A percentile compares a stretch with the other conserved stretches of the same genome.
Evolutionary conservation across 768 basidiomycete genomes (phyloP).

Genomic region (Cubamyces sp.): DNA sequence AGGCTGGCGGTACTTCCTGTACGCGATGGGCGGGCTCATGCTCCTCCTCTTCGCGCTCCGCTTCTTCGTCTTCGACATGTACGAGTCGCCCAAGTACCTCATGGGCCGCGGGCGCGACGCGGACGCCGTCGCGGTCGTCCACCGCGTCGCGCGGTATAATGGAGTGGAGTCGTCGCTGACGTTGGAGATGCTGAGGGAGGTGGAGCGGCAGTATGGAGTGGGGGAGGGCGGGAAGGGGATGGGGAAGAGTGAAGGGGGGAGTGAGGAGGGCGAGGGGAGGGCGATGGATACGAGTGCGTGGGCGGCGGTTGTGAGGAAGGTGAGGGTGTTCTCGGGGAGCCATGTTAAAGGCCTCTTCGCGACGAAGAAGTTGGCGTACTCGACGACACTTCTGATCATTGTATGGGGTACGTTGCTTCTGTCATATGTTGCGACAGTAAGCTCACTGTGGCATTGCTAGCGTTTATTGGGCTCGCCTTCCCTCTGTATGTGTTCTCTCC

Average conservation of each 20-base stretch:
- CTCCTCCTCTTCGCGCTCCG: slow-evolving; percentile 63
- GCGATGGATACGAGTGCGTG: slow-evolving; percentile 41
- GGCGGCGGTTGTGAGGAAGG: slow-evolving; percentile 44
- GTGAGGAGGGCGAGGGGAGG: slow-evolving; percentile 10
- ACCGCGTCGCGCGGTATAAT: slow-evolving; percentile 65
- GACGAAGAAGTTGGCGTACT: slow-evolving; percentile 54
- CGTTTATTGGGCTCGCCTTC: slow-evolving; percentile 74
- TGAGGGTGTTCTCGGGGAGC: slow-evolving; percentile 40
- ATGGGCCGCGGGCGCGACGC: slow-evolving; percentile 70
- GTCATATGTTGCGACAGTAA: too few species aligned
- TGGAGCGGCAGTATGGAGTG: slow-evolving; percentile 20
- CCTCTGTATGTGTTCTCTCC: slow-evolving; percentile 49
- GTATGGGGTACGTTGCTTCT: slow-evolving; percentile 51
- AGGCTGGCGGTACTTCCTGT: slow-evolving; percentile 79
- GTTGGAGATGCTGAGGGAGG: slow-evolving; percentile 50
- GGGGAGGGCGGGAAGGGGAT: neutral
- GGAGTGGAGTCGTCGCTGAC: slow-evolving; percentile 51
- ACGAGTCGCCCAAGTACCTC: slow-evolving; percentile 74
- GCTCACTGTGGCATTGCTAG: slow-evolving; percentile 36
- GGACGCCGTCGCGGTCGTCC: slow-evolving; percentile 65
- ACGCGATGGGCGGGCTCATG: slow-evolving; percentile 71
- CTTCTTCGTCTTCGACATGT: slow-evolving; percentile 67
- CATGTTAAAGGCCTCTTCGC: slow-evolving; percentile 56
- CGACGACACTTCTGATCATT: slow-evolving; percentile 52
- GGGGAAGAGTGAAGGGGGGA: neutral